phyloP scores from a whole-genome alignment of 2,329 filamentous ascomycete species.

The Saccharata proteae region DNA sequence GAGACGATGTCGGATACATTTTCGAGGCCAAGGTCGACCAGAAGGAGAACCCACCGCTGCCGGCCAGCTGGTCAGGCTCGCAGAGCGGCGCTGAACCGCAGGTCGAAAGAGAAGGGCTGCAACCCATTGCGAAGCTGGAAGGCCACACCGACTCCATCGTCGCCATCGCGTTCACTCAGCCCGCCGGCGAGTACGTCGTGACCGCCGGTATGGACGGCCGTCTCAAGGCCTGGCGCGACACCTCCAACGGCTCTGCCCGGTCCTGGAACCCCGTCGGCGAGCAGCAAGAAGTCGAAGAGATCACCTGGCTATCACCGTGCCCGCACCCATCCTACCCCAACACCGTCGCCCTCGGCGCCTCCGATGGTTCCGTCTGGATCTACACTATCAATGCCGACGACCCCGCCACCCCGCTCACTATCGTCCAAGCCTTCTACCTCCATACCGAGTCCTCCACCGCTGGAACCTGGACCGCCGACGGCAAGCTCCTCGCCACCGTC shows the following conservation, averaged over 20 bases:
- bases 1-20: conserved; percentile 76
- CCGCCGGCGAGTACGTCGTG: conserved; percentile 71
- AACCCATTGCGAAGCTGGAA: conserved; percentile 62
- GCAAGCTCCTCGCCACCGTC: conserved; percentile 74
- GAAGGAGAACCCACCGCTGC: conserved; percentile 43
- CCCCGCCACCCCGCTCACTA: conserved; percentile 52
- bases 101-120: conserved; percentile 45
- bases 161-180: conserved; percentile 70
- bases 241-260: conserved; percentile 21
- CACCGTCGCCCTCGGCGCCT: conserved; percentile 75
- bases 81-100: conserved; percentile 38
- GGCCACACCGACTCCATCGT: conserved; percentile 90
- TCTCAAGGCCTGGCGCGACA: conserved; percentile 56
- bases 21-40: conserved; percentile 51
- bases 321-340: conserved; percentile 62
- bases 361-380: conserved; percentile 89
- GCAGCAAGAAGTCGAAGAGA: conserved; percentile 81
- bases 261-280: conserved; percentile 60
- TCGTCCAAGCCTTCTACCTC: conserved; percentile 84
- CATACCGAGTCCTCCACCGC: conserved; percentile 81
- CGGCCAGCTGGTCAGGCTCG: conserved; percentile 54
- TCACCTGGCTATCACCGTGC: conserved; percentile 79
- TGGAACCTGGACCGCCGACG: conserved; percentile 82
- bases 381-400: conserved; percentile 69
- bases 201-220: conserved; percentile 80